Evolutionary conservation across 2,329 filamentous ascomycete genomes (phyloP).

Genomic region (Microdochium bolleyi): DNA sequence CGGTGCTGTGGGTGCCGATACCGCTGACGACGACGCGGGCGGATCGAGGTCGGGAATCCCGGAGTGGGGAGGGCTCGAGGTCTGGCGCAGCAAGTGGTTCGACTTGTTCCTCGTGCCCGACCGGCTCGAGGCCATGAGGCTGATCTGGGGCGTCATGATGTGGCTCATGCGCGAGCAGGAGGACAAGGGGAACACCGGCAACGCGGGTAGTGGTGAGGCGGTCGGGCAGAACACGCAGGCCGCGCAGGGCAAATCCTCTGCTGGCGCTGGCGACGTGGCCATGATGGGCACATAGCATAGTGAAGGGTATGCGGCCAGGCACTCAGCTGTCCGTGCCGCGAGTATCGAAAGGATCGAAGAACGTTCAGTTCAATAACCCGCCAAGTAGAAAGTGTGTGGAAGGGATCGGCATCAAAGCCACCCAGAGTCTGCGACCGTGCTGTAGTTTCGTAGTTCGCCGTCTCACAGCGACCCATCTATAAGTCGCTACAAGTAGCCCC

Average conservation of each 20-base stretch:
- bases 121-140: constrained; percentile 45
- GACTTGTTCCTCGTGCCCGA: constrained; percentile 50
- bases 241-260: no score
- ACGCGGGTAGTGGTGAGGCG: not conserved
- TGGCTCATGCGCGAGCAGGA: constrained; percentile 50
- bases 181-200: constrained; percentile 11
- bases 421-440: no score
- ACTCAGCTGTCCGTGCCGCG: no score
- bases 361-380: no score
- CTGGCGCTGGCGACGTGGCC: not conserved
- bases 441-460: no score
- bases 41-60: constrained; percentile 9
- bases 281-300: not conserved
- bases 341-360: no score
- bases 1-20: constrained; percentile 13
- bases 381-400: no score
- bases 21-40: constrained; percentile 19
- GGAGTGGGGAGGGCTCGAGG: constrained; percentile 44
- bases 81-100: constrained; percentile 53
- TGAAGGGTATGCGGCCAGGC: no score
- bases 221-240: not conserved
- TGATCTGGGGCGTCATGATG: constrained; percentile 52
- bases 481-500: no score
- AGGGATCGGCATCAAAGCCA: no score
- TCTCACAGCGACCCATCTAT: no score